Evolutionary conservation across 768 basidiomycete genomes (phyloP).

Genomic region (Termitomyces sp.): DNA sequence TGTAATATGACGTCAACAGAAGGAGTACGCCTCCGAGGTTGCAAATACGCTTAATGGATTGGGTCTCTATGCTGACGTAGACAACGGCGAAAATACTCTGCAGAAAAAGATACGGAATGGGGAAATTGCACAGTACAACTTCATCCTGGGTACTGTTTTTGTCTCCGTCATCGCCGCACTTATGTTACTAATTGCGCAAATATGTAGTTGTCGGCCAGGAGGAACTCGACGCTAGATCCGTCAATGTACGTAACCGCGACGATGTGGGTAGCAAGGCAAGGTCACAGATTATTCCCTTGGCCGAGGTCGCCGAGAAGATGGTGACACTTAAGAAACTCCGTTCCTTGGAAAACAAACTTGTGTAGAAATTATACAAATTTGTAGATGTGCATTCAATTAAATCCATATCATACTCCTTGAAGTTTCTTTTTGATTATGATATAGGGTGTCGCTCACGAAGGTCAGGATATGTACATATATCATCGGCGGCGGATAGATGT

Average conservation of each 20-base stretch:
- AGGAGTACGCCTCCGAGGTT: constrained; percentile 86
- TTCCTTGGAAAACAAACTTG: constrained; percentile 31
- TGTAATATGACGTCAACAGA: constrained; percentile 38
- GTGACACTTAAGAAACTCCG: constrained; percentile 57
- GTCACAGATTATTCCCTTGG: constrained; percentile 68
- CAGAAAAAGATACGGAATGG: constrained; percentile 97
- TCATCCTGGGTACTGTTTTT: constrained; percentile 77
- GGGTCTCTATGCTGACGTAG: constrained; percentile 87
- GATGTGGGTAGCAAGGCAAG: constrained; percentile 83
- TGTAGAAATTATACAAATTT: not conserved
- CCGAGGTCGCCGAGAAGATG: constrained; percentile 65
- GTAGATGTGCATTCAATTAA: not conserved
- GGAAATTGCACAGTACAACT: constrained; percentile 97
- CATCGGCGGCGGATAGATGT: not conserved
- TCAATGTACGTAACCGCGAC: constrained; percentile 95
- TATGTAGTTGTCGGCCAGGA: constrained; percentile 87
- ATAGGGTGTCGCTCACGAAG: not conserved
- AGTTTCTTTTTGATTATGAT: not conserved
- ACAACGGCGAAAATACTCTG: constrained; percentile 87
- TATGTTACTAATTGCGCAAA: not conserved
- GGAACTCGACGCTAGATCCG: constrained; percentile 79
- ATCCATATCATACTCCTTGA: not conserved
- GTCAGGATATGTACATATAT: not conserved
- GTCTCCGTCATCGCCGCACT: not conserved
- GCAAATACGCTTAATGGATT: constrained; percentile 55